Conservation (phyloP, 306 rosid species). For the Echinosophora koreensis region DNA sequence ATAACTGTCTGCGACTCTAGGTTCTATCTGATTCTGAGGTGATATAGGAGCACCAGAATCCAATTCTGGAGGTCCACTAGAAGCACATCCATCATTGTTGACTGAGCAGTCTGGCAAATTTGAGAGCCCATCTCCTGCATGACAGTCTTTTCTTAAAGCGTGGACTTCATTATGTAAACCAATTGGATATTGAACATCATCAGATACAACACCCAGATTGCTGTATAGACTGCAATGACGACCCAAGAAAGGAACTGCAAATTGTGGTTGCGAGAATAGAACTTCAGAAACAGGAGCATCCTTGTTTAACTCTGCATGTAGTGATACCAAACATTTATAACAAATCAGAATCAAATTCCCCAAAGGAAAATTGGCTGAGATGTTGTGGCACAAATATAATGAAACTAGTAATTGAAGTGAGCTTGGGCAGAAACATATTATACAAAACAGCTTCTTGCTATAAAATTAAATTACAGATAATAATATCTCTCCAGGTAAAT, state of each 20-base stretch:
- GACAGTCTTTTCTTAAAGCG: slow-evolving; percentile 42
- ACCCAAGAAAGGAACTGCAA: slow-evolving; percentile 52
- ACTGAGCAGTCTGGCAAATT: slow-evolving; percentile 54
- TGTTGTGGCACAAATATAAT: background rate
- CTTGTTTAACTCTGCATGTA: slow-evolving; percentile 69
- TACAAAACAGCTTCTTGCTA: background rate
- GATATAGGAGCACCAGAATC: slow-evolving; percentile 50
- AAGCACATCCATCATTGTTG: slow-evolving; percentile 55
- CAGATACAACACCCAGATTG: slow-evolving; percentile 50
- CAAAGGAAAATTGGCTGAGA: slow-evolving; percentile 9
- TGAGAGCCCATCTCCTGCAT: slow-evolving; percentile 44
- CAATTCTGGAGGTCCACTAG: slow-evolving; percentile 50
- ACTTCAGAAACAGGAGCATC: slow-evolving; percentile 59
- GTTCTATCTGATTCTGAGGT: slow-evolving; percentile 58
- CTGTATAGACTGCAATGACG: slow-evolving; percentile 48
- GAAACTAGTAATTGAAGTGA: slow-evolving; percentile 3
- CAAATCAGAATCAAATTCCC: slow-evolving; percentile 18
- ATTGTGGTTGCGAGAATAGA: slow-evolving; percentile 50
- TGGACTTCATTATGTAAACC: slow-evolving; percentile 47
- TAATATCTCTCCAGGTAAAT: background rate
- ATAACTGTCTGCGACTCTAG: slow-evolving; percentile 49
- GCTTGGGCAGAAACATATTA: background rate
- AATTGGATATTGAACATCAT: slow-evolving; percentile 42
- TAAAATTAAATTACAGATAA: background rate
- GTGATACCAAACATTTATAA: background rate